These are phyloP conservation scores for Pestalotiopsis sp. DNA, from an alignment of 2,329 filamentous ascomycete species.

Conservation along the genomic window DNA sequence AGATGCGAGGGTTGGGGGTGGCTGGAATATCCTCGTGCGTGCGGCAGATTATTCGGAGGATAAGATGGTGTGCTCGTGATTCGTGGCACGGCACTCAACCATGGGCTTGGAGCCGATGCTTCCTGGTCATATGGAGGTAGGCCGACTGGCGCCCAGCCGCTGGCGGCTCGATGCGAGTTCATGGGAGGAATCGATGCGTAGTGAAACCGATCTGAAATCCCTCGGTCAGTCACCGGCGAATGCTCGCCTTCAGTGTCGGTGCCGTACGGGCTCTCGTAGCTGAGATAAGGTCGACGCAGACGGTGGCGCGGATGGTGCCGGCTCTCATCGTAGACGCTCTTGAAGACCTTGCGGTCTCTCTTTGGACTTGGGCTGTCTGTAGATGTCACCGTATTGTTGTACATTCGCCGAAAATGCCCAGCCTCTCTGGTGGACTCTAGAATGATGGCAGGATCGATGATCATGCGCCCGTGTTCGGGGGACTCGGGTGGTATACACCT, in stretches of 20 bases:
- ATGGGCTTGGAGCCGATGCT: slow-evolving; percentile 37
- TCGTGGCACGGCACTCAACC: slow-evolving; percentile 48
- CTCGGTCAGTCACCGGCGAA: slow-evolving; percentile 28
- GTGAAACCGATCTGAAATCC: slow-evolving; percentile 22
- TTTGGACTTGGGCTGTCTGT: slow-evolving; percentile 23
- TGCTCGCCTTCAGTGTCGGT: slow-evolving; percentile 44
- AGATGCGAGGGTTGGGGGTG: slow-evolving; percentile 10
- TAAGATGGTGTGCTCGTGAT: slow-evolving; percentile 26
- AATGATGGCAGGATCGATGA: slow-evolving; percentile 63
- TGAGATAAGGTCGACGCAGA: slow-evolving; percentile 33
- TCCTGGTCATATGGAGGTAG: slow-evolving; percentile 23
- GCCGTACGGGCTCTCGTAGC: slow-evolving; percentile 40
- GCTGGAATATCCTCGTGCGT: slow-evolving; percentile 4
- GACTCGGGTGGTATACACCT: slow-evolving; percentile 70
- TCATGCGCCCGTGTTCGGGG: slow-evolving; percentile 67
- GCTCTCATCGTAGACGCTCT: slow-evolving; percentile 26
- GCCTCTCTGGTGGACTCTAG: slow-evolving; percentile 54
- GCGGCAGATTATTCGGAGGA: slow-evolving; percentile 11
- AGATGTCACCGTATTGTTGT: slow-evolving; percentile 28
- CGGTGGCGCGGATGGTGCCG: slow-evolving; percentile 24
- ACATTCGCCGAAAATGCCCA: slow-evolving; percentile 41
- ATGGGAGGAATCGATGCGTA: slow-evolving; percentile 25
- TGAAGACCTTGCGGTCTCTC: slow-evolving; percentile 30
- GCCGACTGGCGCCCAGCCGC: slow-evolving; percentile 33
- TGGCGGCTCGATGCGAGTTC: slow-evolving; percentile 18